A percentile compares a stretch with the other conserved stretches of the same genome.
These are phyloP conservation scores for Capsicum pubescens DNA, from an alignment of 257 asterid species.

Conservation along the genomic window DNA sequence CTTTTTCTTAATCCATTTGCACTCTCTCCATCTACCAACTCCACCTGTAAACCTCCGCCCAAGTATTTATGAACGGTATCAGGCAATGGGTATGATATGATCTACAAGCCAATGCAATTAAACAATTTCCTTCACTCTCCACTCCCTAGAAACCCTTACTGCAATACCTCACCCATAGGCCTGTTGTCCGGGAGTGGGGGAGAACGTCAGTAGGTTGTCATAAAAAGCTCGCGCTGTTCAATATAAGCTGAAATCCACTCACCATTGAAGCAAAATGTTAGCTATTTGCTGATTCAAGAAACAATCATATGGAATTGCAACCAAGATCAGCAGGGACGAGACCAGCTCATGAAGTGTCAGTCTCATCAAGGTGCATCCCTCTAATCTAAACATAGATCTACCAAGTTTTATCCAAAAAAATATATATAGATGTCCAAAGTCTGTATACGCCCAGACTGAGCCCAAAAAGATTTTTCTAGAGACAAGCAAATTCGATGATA, in stretches of 20 bases:
- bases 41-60: neutral
- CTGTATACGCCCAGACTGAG: neutral
- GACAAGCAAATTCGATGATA: neutral
- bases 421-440: neutral
- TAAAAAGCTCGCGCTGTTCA: neutral
- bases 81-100: neutral
- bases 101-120: neutral
- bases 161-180: neutral
- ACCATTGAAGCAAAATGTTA: neutral
- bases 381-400: neutral
- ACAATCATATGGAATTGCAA: neutral
- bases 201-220: neutral
- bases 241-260: neutral
- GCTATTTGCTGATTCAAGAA: neutral
- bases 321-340: neutral
- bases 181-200: neutral
- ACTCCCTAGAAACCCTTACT: neutral
- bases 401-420: too few relatives aligned
- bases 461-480: neutral
- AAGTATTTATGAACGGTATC: neutral
- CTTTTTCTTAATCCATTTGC: neutral
- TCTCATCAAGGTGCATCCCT: neutral
- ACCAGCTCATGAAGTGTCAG: neutral
- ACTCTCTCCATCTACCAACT: neutral
- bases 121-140: slow-evolving; percentile 2